Conservation (phyloP, 2,329 filamentous ascomycete species). For the Zopfia rhizophila region DNA sequence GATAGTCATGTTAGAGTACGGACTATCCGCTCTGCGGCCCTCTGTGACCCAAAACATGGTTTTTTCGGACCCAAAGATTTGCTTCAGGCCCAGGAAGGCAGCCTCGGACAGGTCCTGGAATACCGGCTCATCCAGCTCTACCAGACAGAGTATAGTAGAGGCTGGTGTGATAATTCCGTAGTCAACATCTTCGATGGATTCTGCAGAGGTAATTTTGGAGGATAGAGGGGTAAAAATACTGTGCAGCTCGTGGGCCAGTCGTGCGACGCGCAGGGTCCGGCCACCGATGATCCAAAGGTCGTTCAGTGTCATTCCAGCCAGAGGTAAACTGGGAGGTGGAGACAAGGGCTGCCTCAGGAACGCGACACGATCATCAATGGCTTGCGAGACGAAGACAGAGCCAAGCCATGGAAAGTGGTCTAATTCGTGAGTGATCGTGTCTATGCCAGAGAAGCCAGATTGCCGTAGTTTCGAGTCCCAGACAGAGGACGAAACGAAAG, state of each 20-base stretch:
- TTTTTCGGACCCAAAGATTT: conserved; percentile 4
- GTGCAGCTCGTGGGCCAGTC: no score
- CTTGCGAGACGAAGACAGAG: conserved; percentile 23
- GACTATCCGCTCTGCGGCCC: conserved; percentile 7
- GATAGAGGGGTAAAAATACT: no score
- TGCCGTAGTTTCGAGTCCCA: conserved; percentile 30
- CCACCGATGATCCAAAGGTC: conserved; percentile 14
- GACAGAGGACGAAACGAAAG: background rate
- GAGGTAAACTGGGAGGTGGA: no score
- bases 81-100: conserved; percentile 7
- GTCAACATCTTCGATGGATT: background rate
- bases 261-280: background rate
- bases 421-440: background rate
- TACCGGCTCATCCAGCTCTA: conserved; percentile 13
- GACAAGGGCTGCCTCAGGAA: conserved; percentile 20
- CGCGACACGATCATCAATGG: conserved; percentile 24
- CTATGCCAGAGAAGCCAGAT: conserved; percentile 17
- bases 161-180: no score
- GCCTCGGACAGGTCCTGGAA: conserved; percentile 4
- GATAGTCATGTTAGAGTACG: conserved; percentile 19
- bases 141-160: conserved; percentile 10
- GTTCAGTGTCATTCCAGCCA: no score
- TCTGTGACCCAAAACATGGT: conserved; percentile 25
- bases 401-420: conserved; percentile 4
- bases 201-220: no score